These are phyloP conservation scores for Euptelea pleiosperma DNA, from an alignment of 164 flowering plant genomes.

Conservation along the genomic window DNA sequence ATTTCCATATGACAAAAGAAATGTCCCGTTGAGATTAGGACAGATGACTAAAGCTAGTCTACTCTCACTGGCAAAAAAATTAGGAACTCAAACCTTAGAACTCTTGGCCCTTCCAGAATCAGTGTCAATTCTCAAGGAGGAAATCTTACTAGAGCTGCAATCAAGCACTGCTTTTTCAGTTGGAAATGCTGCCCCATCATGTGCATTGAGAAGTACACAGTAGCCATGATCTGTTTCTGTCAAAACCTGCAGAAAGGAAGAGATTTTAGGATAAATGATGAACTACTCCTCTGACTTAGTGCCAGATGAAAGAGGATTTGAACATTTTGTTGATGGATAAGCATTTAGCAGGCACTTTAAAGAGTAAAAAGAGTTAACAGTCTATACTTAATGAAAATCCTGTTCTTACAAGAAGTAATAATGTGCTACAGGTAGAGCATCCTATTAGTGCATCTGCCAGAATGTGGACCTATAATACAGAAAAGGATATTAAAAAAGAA, in stretches of 20 bases:
- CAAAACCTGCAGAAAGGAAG: slow-evolving; percentile 58
- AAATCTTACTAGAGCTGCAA: slow-evolving; percentile 33
- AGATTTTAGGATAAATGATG: background rate
- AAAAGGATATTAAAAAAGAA: no score
- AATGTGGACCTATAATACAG: no score
- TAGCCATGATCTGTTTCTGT: slow-evolving; percentile 91
- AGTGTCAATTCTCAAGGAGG: slow-evolving; percentile 30
- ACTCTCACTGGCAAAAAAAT: background rate
- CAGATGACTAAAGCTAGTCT: background rate
- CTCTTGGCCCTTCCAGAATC: slow-evolving; percentile 36
- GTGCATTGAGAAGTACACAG: slow-evolving; percentile 95
- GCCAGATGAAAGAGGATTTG: no score
- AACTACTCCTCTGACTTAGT: no score
- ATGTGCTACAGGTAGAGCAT: no score
- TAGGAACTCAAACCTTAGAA: slow-evolving; percentile 54
- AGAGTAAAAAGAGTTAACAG: no score
- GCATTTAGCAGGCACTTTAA: no score
- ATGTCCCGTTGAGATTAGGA: slow-evolving; percentile 1
- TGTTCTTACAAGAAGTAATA: no score
- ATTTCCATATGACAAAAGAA: background rate
- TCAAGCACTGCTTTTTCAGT: slow-evolving; percentile 30
- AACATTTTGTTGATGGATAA: no score
- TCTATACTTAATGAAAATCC: no score
- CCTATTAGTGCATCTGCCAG: no score
- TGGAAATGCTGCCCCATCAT: slow-evolving; percentile 94